phyloP scores from a whole-genome alignment of 2,329 filamentous ascomycete genomes.

The Microthyrium microscopicum region DNA sequence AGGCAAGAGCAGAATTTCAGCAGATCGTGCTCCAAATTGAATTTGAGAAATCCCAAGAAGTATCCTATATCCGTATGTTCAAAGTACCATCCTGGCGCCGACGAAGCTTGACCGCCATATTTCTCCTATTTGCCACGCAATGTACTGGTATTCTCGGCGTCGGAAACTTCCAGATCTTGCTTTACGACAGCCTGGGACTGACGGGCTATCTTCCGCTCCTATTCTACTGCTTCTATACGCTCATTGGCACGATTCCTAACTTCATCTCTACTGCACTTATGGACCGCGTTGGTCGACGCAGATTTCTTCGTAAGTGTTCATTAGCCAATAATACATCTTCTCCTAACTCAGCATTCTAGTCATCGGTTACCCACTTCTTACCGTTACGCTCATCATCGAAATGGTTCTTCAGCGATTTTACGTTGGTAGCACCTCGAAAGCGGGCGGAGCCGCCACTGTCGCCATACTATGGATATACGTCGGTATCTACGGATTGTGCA shows the following conservation, averaged over 20 bases:
- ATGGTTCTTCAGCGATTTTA: background rate
- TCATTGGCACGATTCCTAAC: constrained; percentile 9
- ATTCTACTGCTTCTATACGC: constrained; percentile 15
- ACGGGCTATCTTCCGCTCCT: constrained; percentile 12
- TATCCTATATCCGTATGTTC: constrained; percentile 13
- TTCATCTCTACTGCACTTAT: background rate
- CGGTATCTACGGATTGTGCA: constrained; percentile 1
- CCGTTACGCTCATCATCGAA: background rate
- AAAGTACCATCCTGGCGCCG: constrained; percentile 12
- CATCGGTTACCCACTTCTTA: background rate
- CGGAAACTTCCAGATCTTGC: constrained; percentile 15
- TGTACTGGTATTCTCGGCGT: constrained; percentile 13
- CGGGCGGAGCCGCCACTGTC: background rate
- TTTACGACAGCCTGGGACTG: constrained; percentile 13
- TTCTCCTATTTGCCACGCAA: constrained; percentile 14
- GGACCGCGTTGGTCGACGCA: background rate
- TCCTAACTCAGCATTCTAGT: background rate
- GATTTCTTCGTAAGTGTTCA: background rate
- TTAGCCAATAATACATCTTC: background rate
- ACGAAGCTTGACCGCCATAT: constrained; percentile 13
- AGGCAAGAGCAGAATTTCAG: constrained; percentile 14
- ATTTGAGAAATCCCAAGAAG: constrained; percentile 11
- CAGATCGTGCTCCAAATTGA: constrained; percentile 15
- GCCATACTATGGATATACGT: too few relatives aligned
- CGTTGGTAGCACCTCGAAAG: background rate